phyloP scores from a whole-genome alignment of 108 stramenopile genomes.

The Seminavis robusta region DNA sequence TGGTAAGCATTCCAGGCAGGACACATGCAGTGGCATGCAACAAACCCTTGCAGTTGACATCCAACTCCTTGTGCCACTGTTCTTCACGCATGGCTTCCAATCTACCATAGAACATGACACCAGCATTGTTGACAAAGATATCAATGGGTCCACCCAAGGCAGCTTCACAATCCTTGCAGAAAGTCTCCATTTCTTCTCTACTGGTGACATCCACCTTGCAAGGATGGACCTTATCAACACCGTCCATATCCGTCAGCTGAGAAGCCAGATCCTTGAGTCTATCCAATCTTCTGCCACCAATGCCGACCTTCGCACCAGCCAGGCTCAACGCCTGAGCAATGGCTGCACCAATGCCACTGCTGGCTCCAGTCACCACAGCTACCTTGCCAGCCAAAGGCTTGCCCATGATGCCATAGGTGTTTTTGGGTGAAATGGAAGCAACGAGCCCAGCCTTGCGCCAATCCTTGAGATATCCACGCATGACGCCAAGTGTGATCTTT shows the following conservation, averaged over 20 bases:
- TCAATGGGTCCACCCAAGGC: constrained; percentile 34
- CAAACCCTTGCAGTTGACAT: constrained; percentile 80
- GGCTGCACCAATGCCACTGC: constrained; percentile 69
- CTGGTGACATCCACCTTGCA: too few species aligned
- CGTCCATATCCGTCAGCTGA: too few species aligned
- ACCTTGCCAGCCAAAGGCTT: constrained; percentile 61
- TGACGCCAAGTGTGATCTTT: too few species aligned
- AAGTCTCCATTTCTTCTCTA: too few species aligned
- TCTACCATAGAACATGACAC: constrained; percentile 81
- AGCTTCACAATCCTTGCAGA: too few species aligned
- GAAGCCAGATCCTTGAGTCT: constrained; percentile 47
- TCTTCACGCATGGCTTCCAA: constrained; percentile 73
- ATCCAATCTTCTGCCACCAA: constrained; percentile 65
- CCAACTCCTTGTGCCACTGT: constrained; percentile 75
- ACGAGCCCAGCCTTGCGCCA: too few species aligned
- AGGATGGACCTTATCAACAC: too few species aligned
- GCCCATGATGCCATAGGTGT: too few species aligned
- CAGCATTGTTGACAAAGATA: constrained; percentile 58
- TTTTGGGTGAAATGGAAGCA: too few species aligned
- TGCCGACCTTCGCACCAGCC: constrained; percentile 57
- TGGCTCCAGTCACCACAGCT: constrained; percentile 67
- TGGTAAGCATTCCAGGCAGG: constrained; percentile 48
- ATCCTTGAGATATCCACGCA: too few species aligned
- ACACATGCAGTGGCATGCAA: constrained; percentile 64
- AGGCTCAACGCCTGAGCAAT: constrained; percentile 53